Percentiles rank a stretch among this genome's conserved stretches.
Conservation (phyloP, 2,329 filamentous ascomycete genomes). For the Nemania sp. region DNA sequence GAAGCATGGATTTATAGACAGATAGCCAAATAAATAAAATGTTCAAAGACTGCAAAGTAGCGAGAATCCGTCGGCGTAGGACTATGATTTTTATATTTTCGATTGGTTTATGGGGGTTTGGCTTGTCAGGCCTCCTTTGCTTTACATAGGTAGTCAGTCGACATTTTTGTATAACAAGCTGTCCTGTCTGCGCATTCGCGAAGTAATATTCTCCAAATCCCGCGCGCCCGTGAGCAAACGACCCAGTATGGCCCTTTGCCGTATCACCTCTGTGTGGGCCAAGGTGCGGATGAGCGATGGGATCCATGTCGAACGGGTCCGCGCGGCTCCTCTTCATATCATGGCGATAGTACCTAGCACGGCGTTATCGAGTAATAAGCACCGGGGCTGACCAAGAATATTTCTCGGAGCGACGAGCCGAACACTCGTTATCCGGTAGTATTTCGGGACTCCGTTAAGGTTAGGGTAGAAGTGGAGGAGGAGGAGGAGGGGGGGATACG, state of each 20-base stretch:
- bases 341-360: no score
- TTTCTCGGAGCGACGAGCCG: background rate
- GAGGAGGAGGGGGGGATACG: background rate
- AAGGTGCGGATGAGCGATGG: background rate
- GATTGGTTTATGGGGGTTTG: background rate
- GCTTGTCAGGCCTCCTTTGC: background rate
- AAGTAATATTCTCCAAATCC: background rate
- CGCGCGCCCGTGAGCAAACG: background rate
- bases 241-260: background rate
- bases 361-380: no score
- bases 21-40: conserved; percentile 35
- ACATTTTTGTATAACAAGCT: background rate
- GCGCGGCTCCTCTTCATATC: background rate
- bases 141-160: background rate
- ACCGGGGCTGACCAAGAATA: background rate
- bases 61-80: background rate
- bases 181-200: background rate
- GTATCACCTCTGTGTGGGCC: background rate
- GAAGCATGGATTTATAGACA: conserved; percentile 35
- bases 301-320: background rate
- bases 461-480: background rate
- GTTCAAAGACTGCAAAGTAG: conserved; percentile 8
- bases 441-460: background rate
- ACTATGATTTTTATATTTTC: background rate
- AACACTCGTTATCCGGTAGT: background rate